phyloP scores from a whole-genome alignment of 257 asterid genomes.

The Primulina eburnea region DNA sequence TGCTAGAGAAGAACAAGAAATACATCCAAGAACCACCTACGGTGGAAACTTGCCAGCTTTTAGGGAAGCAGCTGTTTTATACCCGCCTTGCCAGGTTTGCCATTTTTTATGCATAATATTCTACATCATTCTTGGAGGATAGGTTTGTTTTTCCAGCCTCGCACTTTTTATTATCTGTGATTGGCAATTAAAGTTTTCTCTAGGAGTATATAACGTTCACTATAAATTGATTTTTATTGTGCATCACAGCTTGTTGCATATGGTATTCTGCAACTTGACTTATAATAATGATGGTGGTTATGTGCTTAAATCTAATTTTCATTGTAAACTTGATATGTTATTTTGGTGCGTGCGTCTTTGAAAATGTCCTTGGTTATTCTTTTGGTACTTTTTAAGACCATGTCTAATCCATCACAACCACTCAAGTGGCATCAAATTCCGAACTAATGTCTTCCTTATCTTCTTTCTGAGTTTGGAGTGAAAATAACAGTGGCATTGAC shows the following conservation, averaged over 20 bases:
- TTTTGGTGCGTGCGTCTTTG: too few species aligned
- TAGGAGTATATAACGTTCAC: background rate
- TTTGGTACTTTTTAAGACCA: too few species aligned
- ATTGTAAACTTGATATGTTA: background rate
- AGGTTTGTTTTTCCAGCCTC: background rate
- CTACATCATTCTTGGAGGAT: background rate
- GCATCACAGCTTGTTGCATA: background rate
- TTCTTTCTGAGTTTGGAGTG: too few species aligned
- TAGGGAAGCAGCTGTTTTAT: slow-evolving; percentile 23
- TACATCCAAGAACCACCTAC: slow-evolving; percentile 20
- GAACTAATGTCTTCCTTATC: too few species aligned
- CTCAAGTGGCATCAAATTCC: too few species aligned
- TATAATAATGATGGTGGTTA: background rate
- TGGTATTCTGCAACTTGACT: background rate
- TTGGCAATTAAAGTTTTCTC: background rate
- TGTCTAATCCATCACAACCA: too few species aligned
- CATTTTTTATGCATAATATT: background rate
- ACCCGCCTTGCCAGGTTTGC: slow-evolving; percentile 23
- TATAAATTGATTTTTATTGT: background rate
- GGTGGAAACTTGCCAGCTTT: slow-evolving; percentile 14
- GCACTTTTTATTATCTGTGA: background rate
- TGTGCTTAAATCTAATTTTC: background rate
- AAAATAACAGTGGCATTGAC: too few species aligned
- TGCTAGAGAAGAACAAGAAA: slow-evolving; percentile 22
- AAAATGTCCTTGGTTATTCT: too few species aligned